Evolutionary conservation across 2,329 filamentous ascomycete genomes (phyloP).

Genomic region (Fusarium citri): DNA sequence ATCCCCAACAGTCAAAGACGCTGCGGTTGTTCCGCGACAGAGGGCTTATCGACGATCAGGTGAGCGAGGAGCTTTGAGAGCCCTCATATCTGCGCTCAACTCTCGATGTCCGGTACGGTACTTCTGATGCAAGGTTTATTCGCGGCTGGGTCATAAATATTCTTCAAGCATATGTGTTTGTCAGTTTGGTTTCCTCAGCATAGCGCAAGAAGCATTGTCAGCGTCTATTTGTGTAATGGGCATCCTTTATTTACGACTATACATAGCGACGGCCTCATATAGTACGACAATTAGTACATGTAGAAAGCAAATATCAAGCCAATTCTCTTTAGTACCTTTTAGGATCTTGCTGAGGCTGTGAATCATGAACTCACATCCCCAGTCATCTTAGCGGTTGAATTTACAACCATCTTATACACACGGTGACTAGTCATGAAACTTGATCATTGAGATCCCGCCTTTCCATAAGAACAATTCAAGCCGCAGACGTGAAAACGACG

Average conservation of each 20-base stretch:
- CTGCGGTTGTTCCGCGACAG: constrained; percentile 29
- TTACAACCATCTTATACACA: not conserved
- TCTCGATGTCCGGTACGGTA: not conserved
- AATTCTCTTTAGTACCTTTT: not conserved
- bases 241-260: not conserved
- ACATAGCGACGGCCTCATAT: not conserved
- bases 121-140: not conserved
- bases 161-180: not conserved
- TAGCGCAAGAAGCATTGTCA: not conserved
- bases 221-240: not conserved
- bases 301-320: too few relatives aligned
- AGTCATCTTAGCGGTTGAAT: not conserved
- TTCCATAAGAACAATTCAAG: not conserved
- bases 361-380: not conserved
- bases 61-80: constrained; percentile 12
- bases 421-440: not conserved
- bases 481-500: not conserved
- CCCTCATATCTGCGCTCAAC: too few relatives aligned
- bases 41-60: constrained; percentile 16
- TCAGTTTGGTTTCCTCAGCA: not conserved
- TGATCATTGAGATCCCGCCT: not conserved
- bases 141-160: not conserved
- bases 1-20: constrained; percentile 36
- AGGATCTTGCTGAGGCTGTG: not conserved
- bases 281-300: not conserved